phyloP scores from a whole-genome alignment of 805 yeast species.

The Barnettozyma siamensis region DNA sequence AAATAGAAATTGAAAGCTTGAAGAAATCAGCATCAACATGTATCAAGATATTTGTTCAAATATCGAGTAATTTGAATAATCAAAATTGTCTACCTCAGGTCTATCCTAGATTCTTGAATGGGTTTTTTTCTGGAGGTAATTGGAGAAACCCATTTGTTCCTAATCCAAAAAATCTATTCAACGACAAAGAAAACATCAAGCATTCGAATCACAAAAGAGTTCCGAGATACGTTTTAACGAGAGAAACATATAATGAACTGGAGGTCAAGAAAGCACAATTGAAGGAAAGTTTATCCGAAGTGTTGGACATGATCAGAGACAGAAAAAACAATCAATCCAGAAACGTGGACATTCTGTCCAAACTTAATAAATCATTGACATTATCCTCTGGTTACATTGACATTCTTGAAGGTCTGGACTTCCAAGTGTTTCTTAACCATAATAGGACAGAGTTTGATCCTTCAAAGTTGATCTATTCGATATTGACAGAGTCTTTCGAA shows the following conservation, averaged over 20 bases:
- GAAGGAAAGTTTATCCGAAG: slow-evolving; percentile 34
- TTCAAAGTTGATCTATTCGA: slow-evolving; percentile 28
- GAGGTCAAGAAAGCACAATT: slow-evolving; percentile 34
- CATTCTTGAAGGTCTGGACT: slow-evolving; percentile 54
- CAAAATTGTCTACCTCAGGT: slow-evolving; percentile 46
- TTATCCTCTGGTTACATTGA: slow-evolving; percentile 45
- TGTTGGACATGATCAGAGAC: slow-evolving; percentile 35
- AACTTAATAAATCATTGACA: slow-evolving; percentile 48
- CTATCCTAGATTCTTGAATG: slow-evolving; percentile 61
- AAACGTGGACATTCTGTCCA: slow-evolving; percentile 47
- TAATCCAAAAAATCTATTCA: slow-evolving; percentile 26
- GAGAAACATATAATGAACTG: slow-evolving; percentile 38
- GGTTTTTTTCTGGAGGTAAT: slow-evolving; percentile 71
- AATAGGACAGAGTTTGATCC: slow-evolving; percentile 20
- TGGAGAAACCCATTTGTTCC: slow-evolving; percentile 67
- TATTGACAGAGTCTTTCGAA: slow-evolving; percentile 63
- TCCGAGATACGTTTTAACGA: slow-evolving; percentile 45
- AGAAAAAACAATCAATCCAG: slow-evolving; percentile 35
- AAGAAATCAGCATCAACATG: slow-evolving; percentile 27
- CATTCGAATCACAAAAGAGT: slow-evolving; percentile 21
- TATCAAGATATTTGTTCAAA: slow-evolving; percentile 26
- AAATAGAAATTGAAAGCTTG: slow-evolving; percentile 33
- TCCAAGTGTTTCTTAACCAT: slow-evolving; percentile 40
- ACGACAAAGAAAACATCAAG: slow-evolving; percentile 22
- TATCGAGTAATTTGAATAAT: slow-evolving; percentile 25